Percentiles rank a stretch among this genome's conserved stretches.
phyloP scores from a whole-genome alignment of 495 filamentous ascomycete genomes.

The Glonium stellatum region DNA sequence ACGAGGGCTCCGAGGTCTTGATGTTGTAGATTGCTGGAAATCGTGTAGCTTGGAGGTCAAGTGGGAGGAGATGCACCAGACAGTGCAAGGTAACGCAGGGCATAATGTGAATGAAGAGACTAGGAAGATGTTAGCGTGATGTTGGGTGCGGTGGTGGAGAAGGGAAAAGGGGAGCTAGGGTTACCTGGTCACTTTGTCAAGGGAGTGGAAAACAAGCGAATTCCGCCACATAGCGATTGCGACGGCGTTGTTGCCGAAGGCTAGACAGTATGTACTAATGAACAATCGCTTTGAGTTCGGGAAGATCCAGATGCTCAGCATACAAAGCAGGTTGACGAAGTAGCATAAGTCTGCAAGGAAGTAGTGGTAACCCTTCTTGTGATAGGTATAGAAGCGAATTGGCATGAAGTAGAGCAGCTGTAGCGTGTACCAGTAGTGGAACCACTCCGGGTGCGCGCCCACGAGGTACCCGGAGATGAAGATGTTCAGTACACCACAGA shows the following conservation, averaged over 20 bases:
- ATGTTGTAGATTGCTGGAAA: constrained; percentile 85
- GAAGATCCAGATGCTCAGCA: constrained; percentile 84
- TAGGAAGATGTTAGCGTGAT: constrained; percentile 26
- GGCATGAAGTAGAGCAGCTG: constrained; percentile 83
- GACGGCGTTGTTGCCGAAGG: constrained; percentile 92
- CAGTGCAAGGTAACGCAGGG: constrained; percentile 88
- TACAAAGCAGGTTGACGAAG: constrained; percentile 84
- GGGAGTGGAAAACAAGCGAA: constrained; percentile 92
- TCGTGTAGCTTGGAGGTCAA: constrained; percentile 54
- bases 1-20: constrained; percentile 61
- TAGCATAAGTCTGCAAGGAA: constrained; percentile 97
- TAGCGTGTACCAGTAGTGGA: constrained; percentile 83
- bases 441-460: constrained; percentile 74
- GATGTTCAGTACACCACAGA: constrained; percentile 91
- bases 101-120: constrained; percentile 98
- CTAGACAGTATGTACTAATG: constrained; percentile 86
- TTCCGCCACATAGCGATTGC: constrained; percentile 99
- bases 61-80: constrained; percentile 71
- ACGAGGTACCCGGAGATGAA: constrained; percentile 93
- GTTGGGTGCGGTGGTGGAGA: constrained; percentile 1
- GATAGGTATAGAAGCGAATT: constrained; percentile 85
- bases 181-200: constrained; percentile 88
- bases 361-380: constrained; percentile 86
- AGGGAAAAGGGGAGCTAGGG: constrained; percentile 11
- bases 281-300: constrained; percentile 86